phyloP scores from a whole-genome alignment of 805 yeast genomes.

The Yarrowia sp. region DNA sequence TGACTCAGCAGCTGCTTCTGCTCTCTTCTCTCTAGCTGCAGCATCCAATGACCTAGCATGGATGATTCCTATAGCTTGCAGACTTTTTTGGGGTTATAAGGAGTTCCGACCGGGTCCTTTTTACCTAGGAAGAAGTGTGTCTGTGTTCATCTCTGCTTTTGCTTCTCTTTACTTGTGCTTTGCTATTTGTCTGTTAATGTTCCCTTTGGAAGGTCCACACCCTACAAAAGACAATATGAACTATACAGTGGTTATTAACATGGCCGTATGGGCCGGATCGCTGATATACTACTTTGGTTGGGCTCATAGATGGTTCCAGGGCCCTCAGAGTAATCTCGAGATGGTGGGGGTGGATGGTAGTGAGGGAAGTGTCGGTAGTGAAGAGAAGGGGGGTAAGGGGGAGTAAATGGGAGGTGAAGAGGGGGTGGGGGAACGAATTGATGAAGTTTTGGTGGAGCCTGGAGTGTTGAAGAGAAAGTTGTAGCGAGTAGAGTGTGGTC shows the following conservation, averaged over 20 bases:
- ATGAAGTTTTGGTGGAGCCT: too few relatives aligned
- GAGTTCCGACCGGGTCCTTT: neutral
- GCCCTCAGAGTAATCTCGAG: neutral
- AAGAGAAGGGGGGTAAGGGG: neutral
- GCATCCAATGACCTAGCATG: neutral
- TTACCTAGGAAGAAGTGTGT: neutral
- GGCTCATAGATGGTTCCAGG: slow-evolving; percentile 1
- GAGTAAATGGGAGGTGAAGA: too few relatives aligned
- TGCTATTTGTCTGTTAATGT: neutral
- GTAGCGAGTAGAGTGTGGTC: too few relatives aligned
- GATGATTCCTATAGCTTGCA: neutral
- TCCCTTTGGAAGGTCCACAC: neutral
- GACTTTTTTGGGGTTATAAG: neutral
- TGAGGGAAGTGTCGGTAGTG: neutral
- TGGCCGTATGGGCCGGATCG: neutral
- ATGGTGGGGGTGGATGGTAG: neutral
- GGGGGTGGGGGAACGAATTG: neutral
- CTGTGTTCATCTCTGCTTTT: neutral
- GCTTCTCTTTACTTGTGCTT: neutral
- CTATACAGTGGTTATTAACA: neutral
- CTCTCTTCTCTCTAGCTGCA: neutral
- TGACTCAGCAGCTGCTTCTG: neutral
- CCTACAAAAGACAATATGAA: neutral
- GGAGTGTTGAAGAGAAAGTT: too few relatives aligned
- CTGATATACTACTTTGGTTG: neutral